Base-by-base conservation (phyloP, 805 yeast species). In the Candida dendrica region DNA sequence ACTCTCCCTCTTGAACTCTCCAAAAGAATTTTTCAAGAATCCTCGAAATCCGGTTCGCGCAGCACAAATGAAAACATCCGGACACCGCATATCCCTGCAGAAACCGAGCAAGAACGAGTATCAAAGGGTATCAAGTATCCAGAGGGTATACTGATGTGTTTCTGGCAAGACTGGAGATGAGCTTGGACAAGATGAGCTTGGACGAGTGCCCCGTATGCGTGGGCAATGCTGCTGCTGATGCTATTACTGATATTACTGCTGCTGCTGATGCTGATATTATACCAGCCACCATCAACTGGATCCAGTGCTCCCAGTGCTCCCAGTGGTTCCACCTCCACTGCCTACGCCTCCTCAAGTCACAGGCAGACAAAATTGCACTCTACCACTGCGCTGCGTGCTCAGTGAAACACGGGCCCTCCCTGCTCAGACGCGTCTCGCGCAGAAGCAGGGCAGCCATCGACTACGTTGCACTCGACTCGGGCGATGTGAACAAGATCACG, bases 401-500 rank as follows among this genome's bases (percentile, higher is more conserved):
- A 5, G 43, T 44, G 11, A 48, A 48, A 16, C 57, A 68, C 40
- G 87, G 87, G 1, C 74, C 78, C 0, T 69, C 81, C 5, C 55
- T 68, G 14, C 54, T 57, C 40, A 73, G 68, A 42, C 63, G 90
- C 33, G 68, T 68, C 32, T 79, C 86, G 43, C 65, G 71, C 35
- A 64, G 96, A 18, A 63, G 71, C 14, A 64, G 67, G 34, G 61
- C 66, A n/a, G 69, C 69, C 40, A 73, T 89, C 36, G 95, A 88
- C 56, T 88, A 88, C 54, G 79, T 77, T 9, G 93, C 95, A 0
- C 65, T 88, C 50, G 76, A 88, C 56, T 82, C 80, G 42, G 95
- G 95, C 5, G 82, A 79, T 31, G 58, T 66, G 55, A 43, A 69
- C 42, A 22, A 63, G 45, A 71, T 75, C 4, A 63, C 73, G 4